phyloP scores from a whole-genome alignment of 352 stramenopile species.

The Phytophthora niederhauseri region DNA sequence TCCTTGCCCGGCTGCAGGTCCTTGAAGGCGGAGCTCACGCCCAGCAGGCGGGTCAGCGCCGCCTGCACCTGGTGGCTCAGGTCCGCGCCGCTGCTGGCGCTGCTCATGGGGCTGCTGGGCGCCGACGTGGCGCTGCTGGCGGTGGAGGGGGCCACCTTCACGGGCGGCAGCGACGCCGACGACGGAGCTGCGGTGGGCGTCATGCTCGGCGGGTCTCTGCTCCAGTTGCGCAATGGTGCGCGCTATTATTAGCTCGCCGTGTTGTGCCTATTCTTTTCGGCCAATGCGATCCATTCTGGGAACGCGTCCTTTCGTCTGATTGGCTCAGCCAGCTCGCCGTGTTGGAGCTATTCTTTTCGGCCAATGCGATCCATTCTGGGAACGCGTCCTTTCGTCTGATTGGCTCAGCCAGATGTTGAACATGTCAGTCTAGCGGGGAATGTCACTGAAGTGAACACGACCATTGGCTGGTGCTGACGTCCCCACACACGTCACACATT shows the following conservation, averaged over 20 bases:
- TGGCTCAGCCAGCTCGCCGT: too few relatives aligned
- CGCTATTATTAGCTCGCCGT: background rate
- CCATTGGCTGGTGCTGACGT: conserved; percentile 25
- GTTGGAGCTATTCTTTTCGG: background rate
- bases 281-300: conserved; percentile 23
- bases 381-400: conserved; percentile 20
- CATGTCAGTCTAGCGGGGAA: background rate
- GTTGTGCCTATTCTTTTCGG: conserved; percentile 1
- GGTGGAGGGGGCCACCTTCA: conserved; percentile 23
- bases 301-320: conserved; percentile 20
- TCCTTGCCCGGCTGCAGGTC: conserved; percentile 73
- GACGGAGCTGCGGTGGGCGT: conserved; percentile 1
- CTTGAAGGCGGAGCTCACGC: conserved; percentile 69
- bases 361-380: conserved; percentile 23
- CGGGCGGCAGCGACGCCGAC: background rate
- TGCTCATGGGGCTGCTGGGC: conserved; percentile 34
- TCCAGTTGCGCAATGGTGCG: conserved; percentile 17
- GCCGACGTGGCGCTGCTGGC: conserved; percentile 29
- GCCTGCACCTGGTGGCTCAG: conserved; percentile 52
- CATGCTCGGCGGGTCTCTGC: conserved; percentile 5
- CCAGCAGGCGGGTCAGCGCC: conserved; percentile 61
- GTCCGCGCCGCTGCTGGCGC: conserved; percentile 14
- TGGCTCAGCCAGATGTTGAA: background rate
- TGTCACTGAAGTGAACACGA: background rate
- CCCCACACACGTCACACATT: conserved; percentile 31